Evolutionary conservation across 163 green algal species (phyloP).

Genomic region (Scenedesmus sp.): DNA sequence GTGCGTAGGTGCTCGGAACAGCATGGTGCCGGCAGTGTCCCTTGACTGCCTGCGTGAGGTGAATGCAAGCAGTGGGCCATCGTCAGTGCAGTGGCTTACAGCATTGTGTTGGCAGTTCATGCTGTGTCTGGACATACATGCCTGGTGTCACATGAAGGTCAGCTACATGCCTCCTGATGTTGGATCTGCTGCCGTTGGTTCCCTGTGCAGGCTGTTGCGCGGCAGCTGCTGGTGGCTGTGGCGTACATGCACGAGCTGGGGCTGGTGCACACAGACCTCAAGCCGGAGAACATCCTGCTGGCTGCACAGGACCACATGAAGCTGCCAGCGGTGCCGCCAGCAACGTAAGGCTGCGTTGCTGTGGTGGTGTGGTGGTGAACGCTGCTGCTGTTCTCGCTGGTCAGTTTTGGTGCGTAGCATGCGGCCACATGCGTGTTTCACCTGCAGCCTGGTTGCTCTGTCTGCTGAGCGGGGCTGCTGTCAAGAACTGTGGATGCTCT

Average conservation of each 20-base stretch:
- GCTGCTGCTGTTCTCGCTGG: neutral
- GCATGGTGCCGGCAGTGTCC: no score
- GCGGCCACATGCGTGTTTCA: neutral
- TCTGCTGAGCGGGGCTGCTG: no score
- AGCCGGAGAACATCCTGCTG: conserved; percentile 99
- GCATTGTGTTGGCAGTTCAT: no score
- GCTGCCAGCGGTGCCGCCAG: conserved; percentile 43
- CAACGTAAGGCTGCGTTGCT: conserved; percentile 32
- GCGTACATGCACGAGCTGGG: conserved; percentile 93
- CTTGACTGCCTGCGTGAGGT: no score
- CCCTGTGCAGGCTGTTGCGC: conserved; percentile 74
- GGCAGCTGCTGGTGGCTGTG: conserved; percentile 93
- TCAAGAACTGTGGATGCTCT: neutral
- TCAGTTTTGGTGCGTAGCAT: neutral
- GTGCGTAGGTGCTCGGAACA: no score
- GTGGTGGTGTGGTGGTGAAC: neutral
- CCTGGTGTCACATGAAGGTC: no score
- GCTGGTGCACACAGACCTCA: conserved; percentile 98
- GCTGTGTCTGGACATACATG: no score
- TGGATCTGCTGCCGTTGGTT: conserved; percentile 51
- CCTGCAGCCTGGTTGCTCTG: neutral
- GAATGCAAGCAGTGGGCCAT: no score
- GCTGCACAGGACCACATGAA: conserved; percentile 72
- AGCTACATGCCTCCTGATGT: no score
- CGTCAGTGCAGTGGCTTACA: no score